Percentiles rank a stretch among this genome's conserved stretches.
These are phyloP conservation scores for Cronartium quercuum DNA, from an alignment of 1,284 basidiomycete genomes.

Conservation along the genomic window DNA sequence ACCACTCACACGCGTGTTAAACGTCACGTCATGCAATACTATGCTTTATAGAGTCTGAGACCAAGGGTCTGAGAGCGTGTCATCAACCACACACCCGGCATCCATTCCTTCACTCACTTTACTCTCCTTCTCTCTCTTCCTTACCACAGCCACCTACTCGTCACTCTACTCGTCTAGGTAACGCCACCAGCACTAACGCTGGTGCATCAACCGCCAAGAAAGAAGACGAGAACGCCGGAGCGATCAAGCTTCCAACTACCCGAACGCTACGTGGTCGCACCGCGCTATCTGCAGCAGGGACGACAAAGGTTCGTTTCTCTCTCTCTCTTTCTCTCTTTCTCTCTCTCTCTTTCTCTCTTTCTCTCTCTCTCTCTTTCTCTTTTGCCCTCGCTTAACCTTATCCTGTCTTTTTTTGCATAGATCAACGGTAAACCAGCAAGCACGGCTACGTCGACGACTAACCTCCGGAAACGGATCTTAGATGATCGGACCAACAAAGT, in stretches of 20 bases:
- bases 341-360: background rate
- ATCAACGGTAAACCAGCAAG: background rate
- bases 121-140: background rate
- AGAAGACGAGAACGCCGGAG: conserved; percentile 32
- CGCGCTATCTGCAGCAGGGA: background rate
- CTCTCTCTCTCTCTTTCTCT: background rate
- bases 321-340: background rate
- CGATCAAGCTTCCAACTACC: background rate
- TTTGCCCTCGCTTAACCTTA: background rate
- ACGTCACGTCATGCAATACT: background rate
- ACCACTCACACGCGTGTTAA: background rate
- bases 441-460: conserved; percentile 4
- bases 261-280: conserved; percentile 14
- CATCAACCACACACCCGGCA: background rate
- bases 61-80: too few species aligned
- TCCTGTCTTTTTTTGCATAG: background rate
- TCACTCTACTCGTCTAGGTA: conserved; percentile 33
- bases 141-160: conserved; percentile 29
- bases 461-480: conserved; percentile 23
- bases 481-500: conserved; percentile 33
- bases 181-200: background rate
- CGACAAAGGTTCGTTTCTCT: conserved; percentile 6
- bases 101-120: background rate
- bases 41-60: too few species aligned
- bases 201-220: background rate